Evolutionary conservation across 2,329 filamentous ascomycete species (phyloP).

Genomic region (Aspergillus neoniger): DNA sequence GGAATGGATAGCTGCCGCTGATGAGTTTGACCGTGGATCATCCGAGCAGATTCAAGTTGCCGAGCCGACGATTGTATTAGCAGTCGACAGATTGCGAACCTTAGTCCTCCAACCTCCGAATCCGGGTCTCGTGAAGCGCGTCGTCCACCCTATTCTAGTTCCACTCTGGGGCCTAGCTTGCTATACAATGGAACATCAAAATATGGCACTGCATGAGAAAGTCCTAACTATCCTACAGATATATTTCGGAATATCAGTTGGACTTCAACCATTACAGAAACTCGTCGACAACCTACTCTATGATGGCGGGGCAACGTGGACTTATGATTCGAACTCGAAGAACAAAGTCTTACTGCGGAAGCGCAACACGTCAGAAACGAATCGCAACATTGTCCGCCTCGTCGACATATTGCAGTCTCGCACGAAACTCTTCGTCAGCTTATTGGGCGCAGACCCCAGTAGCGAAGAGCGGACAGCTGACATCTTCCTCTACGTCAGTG

Average conservation of each 20-base stretch:
- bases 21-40: neutral
- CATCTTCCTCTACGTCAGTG: constrained; percentile 46
- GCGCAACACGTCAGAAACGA: constrained; percentile 20
- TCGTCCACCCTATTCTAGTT: constrained; percentile 42
- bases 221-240: constrained; percentile 38
- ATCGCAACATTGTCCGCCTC: constrained; percentile 34
- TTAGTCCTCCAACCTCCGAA: constrained; percentile 47
- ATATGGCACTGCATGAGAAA: constrained; percentile 30
- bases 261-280: constrained; percentile 38
- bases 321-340: constrained; percentile 29
- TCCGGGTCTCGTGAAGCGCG: constrained; percentile 45
- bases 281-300: constrained; percentile 45
- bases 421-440: constrained; percentile 38
- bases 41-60: constrained; percentile 26
- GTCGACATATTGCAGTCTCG: constrained; percentile 40
- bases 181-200: constrained; percentile 36
- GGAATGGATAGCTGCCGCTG: constrained; percentile 29
- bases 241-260: constrained; percentile 45
- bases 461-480: constrained; percentile 44
- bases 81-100: constrained; percentile 38
- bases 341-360: constrained; percentile 31
- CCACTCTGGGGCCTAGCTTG: constrained; percentile 46
- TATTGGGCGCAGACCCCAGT: constrained; percentile 42
- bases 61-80: constrained; percentile 30
- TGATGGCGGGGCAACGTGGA: constrained; percentile 43